Evolutionary conservation across 2,329 filamentous ascomycete species (phyloP).

Genomic region (Pleomassaria siparia): DNA sequence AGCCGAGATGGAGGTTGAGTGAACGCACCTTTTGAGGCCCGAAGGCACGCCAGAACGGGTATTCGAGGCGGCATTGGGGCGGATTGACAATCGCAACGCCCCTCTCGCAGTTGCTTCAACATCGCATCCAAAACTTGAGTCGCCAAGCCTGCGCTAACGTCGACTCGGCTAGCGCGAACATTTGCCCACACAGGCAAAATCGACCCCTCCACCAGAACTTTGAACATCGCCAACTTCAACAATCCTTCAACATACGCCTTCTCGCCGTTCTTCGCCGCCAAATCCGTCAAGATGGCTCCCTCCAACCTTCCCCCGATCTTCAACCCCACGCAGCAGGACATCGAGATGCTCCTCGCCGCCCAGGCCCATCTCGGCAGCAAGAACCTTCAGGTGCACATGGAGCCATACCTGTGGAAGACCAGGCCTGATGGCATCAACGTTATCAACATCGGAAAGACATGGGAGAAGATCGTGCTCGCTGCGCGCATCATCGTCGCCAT

Average conservation of each 20-base stretch:
- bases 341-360: conserved; percentile 98
- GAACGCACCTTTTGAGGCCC: conserved; percentile 41
- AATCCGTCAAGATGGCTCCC: conserved; percentile 80
- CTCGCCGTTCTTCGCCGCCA: conserved; percentile 26
- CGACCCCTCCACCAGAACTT: conserved; percentile 11
- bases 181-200: conserved; percentile 13
- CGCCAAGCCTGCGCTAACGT: conserved; percentile 13
- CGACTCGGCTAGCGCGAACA: conserved; percentile 17
- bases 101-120: neutral
- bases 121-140: conserved; percentile 18
- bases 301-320: conserved; percentile 91
- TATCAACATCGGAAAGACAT: conserved; percentile 99
- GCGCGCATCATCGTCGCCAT: conserved; percentile 98
- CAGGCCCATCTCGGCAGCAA: conserved; percentile 97
- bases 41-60: conserved; percentile 47
- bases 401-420: conserved; percentile 99
- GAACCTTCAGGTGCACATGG: conserved; percentile 99
- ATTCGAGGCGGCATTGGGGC: conserved; percentile 52
- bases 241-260: conserved; percentile 23
- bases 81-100: conserved; percentile 4
- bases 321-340: conserved; percentile 97
- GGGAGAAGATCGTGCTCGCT: conserved; percentile 99
- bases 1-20: neutral
- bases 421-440: conserved; percentile 98
- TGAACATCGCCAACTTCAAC: conserved; percentile 17